Conservation (phyloP, 2,329 filamentous ascomycete genomes). For the Verticillium dahliae region DNA sequence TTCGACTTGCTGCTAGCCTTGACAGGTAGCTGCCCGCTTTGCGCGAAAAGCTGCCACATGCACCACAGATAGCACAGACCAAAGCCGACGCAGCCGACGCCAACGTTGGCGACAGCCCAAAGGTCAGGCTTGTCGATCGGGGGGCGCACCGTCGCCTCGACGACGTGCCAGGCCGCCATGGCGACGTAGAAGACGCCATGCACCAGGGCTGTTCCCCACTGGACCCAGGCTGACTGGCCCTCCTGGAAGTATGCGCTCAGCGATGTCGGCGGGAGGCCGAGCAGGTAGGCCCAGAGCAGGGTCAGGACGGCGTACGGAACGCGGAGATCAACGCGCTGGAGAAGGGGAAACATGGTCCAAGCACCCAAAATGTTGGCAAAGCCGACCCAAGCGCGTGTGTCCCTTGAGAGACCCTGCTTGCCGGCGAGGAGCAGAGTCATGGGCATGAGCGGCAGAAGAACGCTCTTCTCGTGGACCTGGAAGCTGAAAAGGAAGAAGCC, state of each 20-base stretch:
- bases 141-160: slow-evolving; percentile 61
- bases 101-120: slow-evolving; percentile 88
- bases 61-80: slow-evolving; percentile 89
- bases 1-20: slow-evolving; percentile 5
- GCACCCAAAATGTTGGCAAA: slow-evolving; percentile 84
- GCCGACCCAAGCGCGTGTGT: slow-evolving; percentile 84
- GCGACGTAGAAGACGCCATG: slow-evolving; percentile 70
- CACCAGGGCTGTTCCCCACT: slow-evolving; percentile 58
- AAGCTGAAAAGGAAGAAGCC: slow-evolving; percentile 97
- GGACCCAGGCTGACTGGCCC: slow-evolving; percentile 34
- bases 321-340: slow-evolving; percentile 75
- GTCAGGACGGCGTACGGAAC: slow-evolving; percentile 83
- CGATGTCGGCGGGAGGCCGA: slow-evolving; percentile 77
- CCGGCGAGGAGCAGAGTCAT: slow-evolving; percentile 85
- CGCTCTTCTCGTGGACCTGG: slow-evolving; percentile 97
- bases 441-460: slow-evolving; percentile 82
- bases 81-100: slow-evolving; percentile 80
- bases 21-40: slow-evolving; percentile 45
- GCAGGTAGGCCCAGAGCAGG: slow-evolving; percentile 82
- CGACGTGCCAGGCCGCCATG: slow-evolving; percentile 77
- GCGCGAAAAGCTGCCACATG: slow-evolving; percentile 57
- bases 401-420: slow-evolving; percentile 68
- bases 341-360: slow-evolving; percentile 91
- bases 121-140: slow-evolving; percentile 80
- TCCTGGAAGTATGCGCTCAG: slow-evolving; percentile 60